Evolutionary conservation across 805 yeast species (phyloP), one percentile per base, ranked within the genome.

Genomic region (Candida verbasci): DNA sequence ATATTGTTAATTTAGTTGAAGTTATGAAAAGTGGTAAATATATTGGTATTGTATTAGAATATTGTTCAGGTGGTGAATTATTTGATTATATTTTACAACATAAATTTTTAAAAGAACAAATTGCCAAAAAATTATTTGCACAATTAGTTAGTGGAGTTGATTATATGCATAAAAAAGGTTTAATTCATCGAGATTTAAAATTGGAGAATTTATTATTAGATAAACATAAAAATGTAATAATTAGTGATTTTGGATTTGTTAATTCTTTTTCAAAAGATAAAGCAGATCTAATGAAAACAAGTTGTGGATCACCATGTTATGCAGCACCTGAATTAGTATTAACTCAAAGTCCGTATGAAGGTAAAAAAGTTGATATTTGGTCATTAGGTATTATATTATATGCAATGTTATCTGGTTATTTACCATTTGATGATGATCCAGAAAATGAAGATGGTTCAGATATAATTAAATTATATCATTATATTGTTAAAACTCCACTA

Each of bases 251-350:
- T 58, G 97, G 97, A 0, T 93, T 93, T 61, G 98, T 94, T 24
- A 93, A 93, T 60, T 82, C 91, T 20, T 93, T 81, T 62, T 64
- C 62, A 32, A 60, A 62, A 24, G 72, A 70, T 15, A 73, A 61
- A 38, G 56, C 72, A 46, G 96, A 87, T 56, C 65, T 86, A 30
- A 93, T 91, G 97, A 81, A 80, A 55, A 91, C 97, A 1, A 78
- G 89, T 24, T 91, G 98, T 59, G 98, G 98, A 1, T 86, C 96
- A 3, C 98, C 98, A 1, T 91, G 98, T 58, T 91, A 91, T 60
- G 98, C 98, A 0, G 98, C 98, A 1, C 98, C 98, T 0, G 98
- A 93, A 56, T 65, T 93, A 40, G 98, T 93, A 3, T 82, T 88
- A 21, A 82, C 91, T 9, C 86, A 80, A 44, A 75, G 80, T 37